A percentile compares a stretch with the other conserved stretches of the same genome.
These are phyloP conservation scores for Przewalskia tangutica DNA, from an alignment of 257 asterid genomes.

Conservation along the genomic window DNA sequence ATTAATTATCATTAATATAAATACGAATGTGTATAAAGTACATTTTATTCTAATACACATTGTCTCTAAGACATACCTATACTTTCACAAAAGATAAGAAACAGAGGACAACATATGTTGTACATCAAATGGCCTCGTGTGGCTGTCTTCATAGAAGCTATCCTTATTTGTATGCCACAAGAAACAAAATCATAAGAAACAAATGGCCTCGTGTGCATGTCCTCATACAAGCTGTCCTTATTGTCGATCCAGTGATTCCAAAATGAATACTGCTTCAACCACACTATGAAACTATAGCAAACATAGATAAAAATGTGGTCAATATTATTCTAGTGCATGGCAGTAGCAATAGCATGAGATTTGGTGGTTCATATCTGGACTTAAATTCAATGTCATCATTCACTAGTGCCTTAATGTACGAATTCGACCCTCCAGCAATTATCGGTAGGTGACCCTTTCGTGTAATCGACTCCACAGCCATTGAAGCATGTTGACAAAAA, in stretches of 20 bases:
- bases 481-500: conserved; percentile 43
- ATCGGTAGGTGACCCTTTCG: conserved; percentile 45
- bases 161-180: neutral
- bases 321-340: neutral
- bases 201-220: neutral
- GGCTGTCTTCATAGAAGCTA: neutral
- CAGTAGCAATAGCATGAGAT: neutral
- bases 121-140: neutral
- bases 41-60: too few species aligned
- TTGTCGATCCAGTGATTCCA: neutral
- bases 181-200: neutral
- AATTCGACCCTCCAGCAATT: conserved; percentile 82
- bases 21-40: too few species aligned
- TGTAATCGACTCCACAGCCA: conserved; percentile 29
- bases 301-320: neutral
- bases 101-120: neutral
- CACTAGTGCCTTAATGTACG: conserved; percentile 51
- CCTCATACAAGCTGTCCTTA: neutral
- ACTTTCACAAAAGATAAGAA: neutral
- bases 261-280: neutral
- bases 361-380: conserved; percentile 28
- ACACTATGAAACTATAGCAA: neutral
- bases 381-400: conserved; percentile 32
- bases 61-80: too few species aligned
- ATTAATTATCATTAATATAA: too few species aligned